phyloP scores from a whole-genome alignment of 345 rosid genomes.

The Populus alba region DNA sequence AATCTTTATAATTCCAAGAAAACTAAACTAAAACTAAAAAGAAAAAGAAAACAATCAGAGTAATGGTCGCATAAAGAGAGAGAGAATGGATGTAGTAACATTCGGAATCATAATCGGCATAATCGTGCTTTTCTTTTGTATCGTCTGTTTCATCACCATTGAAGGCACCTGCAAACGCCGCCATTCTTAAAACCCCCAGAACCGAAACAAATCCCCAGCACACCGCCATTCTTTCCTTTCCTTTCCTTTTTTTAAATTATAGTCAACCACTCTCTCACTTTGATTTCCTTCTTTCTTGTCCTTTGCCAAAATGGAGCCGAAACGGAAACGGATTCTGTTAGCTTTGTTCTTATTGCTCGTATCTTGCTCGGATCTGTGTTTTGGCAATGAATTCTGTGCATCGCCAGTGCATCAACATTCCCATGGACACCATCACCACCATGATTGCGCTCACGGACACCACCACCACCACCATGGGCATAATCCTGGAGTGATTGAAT shows the following conservation, averaged over 20 bases:
- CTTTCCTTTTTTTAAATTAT: neutral
- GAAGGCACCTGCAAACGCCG: constrained; percentile 60
- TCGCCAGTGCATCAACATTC: constrained; percentile 40
- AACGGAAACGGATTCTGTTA: constrained; percentile 1
- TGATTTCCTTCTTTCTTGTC: neutral
- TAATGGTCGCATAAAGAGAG: neutral
- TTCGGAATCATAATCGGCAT: constrained; percentile 77
- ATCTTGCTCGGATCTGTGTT: constrained; percentile 49
- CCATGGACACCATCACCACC: constrained; percentile 36
- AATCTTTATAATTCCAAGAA: neutral
- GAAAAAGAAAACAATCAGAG: neutral
- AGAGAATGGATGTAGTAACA: constrained; percentile 55
- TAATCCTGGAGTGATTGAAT: neutral
- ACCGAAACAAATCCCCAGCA: neutral
- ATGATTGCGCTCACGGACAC: constrained; percentile 19
- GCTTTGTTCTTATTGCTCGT: constrained; percentile 21
- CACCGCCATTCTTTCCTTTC: constrained; percentile 27
- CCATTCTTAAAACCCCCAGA: neutral
- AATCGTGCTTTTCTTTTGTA: constrained; percentile 57
- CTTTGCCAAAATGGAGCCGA: constrained; percentile 28
- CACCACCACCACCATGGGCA: constrained; percentile 14
- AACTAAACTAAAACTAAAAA: neutral
- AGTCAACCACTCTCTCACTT: neutral
- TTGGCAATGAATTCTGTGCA: constrained; percentile 33
- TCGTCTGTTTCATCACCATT: constrained; percentile 65